These are phyloP conservation scores for Chloroidium sp. DNA, from an alignment of 163 green algal species.

Conservation along the genomic window DNA sequence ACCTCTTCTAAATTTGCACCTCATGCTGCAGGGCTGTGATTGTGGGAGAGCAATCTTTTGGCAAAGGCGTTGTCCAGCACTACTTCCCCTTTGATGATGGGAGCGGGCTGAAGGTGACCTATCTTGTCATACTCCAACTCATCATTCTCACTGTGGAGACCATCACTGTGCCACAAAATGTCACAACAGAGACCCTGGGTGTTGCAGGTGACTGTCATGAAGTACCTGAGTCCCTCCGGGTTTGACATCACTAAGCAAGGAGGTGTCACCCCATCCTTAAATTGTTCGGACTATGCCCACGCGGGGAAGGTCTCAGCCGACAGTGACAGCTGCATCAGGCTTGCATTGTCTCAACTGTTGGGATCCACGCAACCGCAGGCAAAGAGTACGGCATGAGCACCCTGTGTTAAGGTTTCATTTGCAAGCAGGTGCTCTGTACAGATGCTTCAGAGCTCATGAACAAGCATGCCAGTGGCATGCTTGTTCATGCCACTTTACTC, in stretches of 20 bases:
- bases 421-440: too few relatives aligned
- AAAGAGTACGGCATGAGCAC: too few relatives aligned
- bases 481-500: too few relatives aligned
- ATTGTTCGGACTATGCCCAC: slow-evolving; percentile 44
- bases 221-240: slow-evolving; percentile 39
- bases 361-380: too few relatives aligned
- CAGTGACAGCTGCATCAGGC: slow-evolving; percentile 11
- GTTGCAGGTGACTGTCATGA: slow-evolving; percentile 18
- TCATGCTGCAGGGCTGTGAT: slow-evolving; percentile 29
- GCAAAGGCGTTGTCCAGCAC: slow-evolving; percentile 56
- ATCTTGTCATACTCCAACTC: too few relatives aligned
- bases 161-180: too few relatives aligned
- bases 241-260: slow-evolving; percentile 17
- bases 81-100: slow-evolving; percentile 48
- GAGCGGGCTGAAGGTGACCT: slow-evolving; percentile 44
- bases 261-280: slow-evolving; percentile 36
- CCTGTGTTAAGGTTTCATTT: too few relatives aligned
- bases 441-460: too few relatives aligned
- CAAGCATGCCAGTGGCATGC: too few relatives aligned
- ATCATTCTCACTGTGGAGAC: too few relatives aligned
- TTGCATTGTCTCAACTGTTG: too few relatives aligned
- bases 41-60: slow-evolving; percentile 56
- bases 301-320: slow-evolving; percentile 4
- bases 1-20: background rate
- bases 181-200: too few relatives aligned